Base-by-base conservation (phyloP, 805 yeast species). In the Cyberlindnera lachancei region DNA sequence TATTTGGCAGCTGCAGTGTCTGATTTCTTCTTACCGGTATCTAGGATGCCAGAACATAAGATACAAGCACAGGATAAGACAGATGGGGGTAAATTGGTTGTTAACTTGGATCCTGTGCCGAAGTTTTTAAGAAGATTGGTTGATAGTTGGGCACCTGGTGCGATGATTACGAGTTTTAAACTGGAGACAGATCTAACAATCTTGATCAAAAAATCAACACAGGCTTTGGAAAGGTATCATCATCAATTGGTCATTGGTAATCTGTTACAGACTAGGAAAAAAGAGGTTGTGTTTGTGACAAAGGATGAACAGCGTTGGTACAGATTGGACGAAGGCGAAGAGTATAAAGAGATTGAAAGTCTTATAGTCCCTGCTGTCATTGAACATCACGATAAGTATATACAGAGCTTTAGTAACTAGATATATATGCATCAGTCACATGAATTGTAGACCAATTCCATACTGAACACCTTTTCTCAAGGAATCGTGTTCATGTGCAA, bases 1-100 rank as follows among this genome's bases (percentile, higher is more conserved):
- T 92, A 80, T 53, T 65, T 92, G 33, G 98, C 98, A 0, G 97
- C 98, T 7, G 98, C 98, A 0, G 99, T 92, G 0, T 84, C 95
- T 7, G 99, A 92, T 55, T 92, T 92, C 58, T 92, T 88, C 60
- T 67, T 92, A 25, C 98, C 98, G 2, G 73, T 72, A 26, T 77
- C 88, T 2, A 69, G 84, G 42, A 65, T 87, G 47, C 94, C 96
- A 3, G 87, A 86, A 48, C 99, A 92, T 60, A 92, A 92, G 59
- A 92, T 92, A 40, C 98, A 92, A 58, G 79, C 94, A 5, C 78
- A 76, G 37, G 75, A 73, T 16, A 72, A 66, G 19, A 60, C 63
- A 13, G 44, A 40, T 12, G 64, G 63, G 7, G 94, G 94, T 4
- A 85, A 83, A 50, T 63, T 92, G 27, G 73, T 80, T 7, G 84